Evolutionary conservation across 2,329 filamentous ascomycete genomes (phyloP).

Genomic region (Xylaria sp.): DNA sequence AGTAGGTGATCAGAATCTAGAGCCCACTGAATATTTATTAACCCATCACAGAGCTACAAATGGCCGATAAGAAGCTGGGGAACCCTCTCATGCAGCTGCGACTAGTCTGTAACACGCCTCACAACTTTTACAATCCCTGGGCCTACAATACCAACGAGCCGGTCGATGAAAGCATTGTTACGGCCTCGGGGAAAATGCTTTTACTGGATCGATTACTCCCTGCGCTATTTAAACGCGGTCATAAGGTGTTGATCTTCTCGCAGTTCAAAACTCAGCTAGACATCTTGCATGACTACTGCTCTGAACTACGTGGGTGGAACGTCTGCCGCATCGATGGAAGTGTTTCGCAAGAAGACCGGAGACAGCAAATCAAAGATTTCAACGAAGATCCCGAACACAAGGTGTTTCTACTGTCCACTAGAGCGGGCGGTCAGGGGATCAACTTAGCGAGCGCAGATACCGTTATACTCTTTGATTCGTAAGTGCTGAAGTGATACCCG

Average conservation of each 20-base stretch:
- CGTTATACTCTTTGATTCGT: slow-evolving; percentile 84
- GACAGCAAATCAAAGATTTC: slow-evolving; percentile 74
- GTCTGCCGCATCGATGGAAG: slow-evolving; percentile 90
- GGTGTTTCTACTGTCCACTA: slow-evolving; percentile 86
- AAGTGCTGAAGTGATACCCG: slow-evolving; percentile 1
- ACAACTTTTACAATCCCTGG: slow-evolving; percentile 97
- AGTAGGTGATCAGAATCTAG: slow-evolving; percentile 57
- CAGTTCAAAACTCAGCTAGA: slow-evolving; percentile 96
- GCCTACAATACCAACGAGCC: slow-evolving; percentile 60
- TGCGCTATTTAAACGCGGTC: slow-evolving; percentile 71
- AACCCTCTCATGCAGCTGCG: slow-evolving; percentile 93
- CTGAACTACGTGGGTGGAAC: slow-evolving; percentile 76
- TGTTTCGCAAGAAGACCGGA: slow-evolving; percentile 75
- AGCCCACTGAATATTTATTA: slow-evolving; percentile 32
- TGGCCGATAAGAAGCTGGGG: slow-evolving; percentile 88
- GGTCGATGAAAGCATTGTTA: slow-evolving; percentile 82
- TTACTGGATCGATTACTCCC: slow-evolving; percentile 86
- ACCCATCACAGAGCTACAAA: slow-evolving; percentile 70
- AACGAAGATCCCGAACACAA: slow-evolving; percentile 69
- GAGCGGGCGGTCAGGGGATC: slow-evolving; percentile 93
- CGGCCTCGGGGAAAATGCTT: slow-evolving; percentile 92
- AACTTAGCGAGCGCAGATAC: slow-evolving; percentile 92
- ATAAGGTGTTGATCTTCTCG: slow-evolving; percentile 95
- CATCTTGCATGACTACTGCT: slow-evolving; percentile 85
- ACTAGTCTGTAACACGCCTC: slow-evolving; percentile 88